Evolutionary conservation across 1,139 yeast genomes (phyloP), one percentile per base, ranked within the genome.

Genomic region (Saccharomyces uvarum): DNA sequence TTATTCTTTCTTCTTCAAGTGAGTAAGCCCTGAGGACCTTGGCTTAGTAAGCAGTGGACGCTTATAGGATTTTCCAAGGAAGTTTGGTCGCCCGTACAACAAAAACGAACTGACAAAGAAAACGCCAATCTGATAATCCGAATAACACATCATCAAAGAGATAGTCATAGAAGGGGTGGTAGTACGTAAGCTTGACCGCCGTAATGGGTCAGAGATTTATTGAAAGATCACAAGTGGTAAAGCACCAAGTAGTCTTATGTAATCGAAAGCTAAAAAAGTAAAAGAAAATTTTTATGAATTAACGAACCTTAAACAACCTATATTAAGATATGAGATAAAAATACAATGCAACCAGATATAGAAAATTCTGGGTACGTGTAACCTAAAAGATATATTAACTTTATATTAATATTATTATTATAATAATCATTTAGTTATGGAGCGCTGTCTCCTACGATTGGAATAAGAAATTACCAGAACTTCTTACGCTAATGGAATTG

Each of bases 241-340:
- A 24, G 4, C 26, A 24, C 6, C 26, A 24, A 24, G 26, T 24
- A 24, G 6, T 24, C 5, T 24, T 19, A 2, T 5, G 11, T 19
- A 8, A 19, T 21, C 13, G 24, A 8, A 38, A 26, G 11, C 31
- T 21, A 16, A 16, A 11, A 4, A 9, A 11, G 27, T 31, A 47
- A 33, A 53, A 47, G 49, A 51, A 53, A 51, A 48, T 53, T 47
- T 51, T 51, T 53, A 47, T 48, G 32, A 31, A 51, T 42, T 31
- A 53, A 53, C 56, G 56, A 53, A 53, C 56, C 52, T 51, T 53
- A 53, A 53, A 53, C 56, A 53, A 53, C 56, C 56, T 51, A 53
- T 51, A 53, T 51, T 47, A 24, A 47, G 31, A 48, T 48, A 46
- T 46, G 14, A 8, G 32, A 46, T 26, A 26, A 46, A 46, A 46